These are phyloP conservation scores for Mycena galopus DNA, from an alignment of 768 basidiomycete species.

Conservation along the genomic window DNA sequence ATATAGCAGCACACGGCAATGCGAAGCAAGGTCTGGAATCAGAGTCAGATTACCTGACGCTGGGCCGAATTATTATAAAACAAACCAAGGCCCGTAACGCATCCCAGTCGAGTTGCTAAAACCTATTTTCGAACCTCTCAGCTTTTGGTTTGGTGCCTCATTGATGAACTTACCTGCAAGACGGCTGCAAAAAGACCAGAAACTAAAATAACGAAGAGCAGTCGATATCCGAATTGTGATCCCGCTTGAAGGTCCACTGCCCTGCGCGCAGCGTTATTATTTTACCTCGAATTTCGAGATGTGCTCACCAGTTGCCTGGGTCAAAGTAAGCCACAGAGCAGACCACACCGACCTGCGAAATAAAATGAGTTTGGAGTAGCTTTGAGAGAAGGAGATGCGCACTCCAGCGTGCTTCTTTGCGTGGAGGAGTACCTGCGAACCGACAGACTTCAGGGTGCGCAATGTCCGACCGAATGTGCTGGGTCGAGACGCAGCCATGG, in stretches of 20 bases:
- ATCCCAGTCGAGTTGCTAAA: constrained; percentile 84
- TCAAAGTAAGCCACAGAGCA: constrained; percentile 93
- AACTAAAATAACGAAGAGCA: constrained; percentile 88
- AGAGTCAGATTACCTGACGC: not conserved
- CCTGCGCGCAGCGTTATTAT: constrained; percentile 41
- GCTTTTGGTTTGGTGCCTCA: not conserved
- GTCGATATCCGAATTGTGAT: constrained; percentile 84
- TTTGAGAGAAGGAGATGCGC: not conserved
- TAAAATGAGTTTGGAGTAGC: constrained; percentile 35
- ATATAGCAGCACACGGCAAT: constrained; percentile 75
- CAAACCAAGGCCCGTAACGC: constrained; percentile 84
- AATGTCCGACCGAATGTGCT: constrained; percentile 8
- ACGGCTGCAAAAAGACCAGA: constrained; percentile 87
- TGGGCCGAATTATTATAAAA: not conserved
- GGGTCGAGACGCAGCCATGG: constrained; percentile 32
- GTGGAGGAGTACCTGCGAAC: constrained; percentile 59
- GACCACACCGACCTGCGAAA: constrained; percentile 72
- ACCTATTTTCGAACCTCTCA: constrained; percentile 57
- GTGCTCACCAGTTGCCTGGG: constrained; percentile 61
- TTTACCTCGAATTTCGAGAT: not conserved
- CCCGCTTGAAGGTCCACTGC: constrained; percentile 92
- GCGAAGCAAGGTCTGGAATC: constrained; percentile 60
- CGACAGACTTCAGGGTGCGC: constrained; percentile 47
- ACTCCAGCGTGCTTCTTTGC: constrained; percentile 75
- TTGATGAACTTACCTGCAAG: constrained; percentile 69